These are phyloP conservation scores for Sphagnum tenellum DNA, from an alignment of 225 moss, liverwort and hornwort species.

Conservation along the genomic window DNA sequence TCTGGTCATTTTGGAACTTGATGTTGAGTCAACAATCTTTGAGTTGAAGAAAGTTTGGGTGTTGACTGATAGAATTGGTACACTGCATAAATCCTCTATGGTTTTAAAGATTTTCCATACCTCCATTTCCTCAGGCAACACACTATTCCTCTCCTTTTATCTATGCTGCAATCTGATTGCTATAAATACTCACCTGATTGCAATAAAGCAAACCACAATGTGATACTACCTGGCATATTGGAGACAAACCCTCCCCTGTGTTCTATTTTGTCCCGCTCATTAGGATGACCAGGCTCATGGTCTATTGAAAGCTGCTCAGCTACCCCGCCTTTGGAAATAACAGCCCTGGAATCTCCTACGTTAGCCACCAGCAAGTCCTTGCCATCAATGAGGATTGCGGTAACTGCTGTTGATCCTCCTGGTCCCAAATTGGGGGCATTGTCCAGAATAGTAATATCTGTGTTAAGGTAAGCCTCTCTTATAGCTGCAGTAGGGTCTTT, in stretches of 20 bases:
- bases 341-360: constrained; percentile 94
- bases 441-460: constrained; percentile 65
- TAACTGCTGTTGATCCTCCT: constrained; percentile 96
- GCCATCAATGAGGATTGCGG: constrained; percentile 81
- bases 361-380: constrained; percentile 64
- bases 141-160: no score
- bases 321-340: constrained; percentile 50
- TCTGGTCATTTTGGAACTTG: no score
- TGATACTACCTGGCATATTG: constrained; percentile 80
- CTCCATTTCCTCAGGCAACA: no score
- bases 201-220: background rate
- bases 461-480: constrained; percentile 65
- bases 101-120: no score
- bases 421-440: constrained; percentile 75
- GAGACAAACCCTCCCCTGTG: constrained; percentile 93
- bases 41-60: no score
- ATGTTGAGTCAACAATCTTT: no score
- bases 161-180: no score
- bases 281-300: constrained; percentile 65
- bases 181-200: no score
- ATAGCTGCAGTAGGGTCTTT: constrained; percentile 65
- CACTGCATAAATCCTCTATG: no score
- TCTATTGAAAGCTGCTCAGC: constrained; percentile 82
- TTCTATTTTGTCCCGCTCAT: constrained; percentile 58
- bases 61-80: no score